Evolutionary conservation across 2,329 filamentous ascomycete species (phyloP).

Genomic region (Hypoxylon sp.): DNA sequence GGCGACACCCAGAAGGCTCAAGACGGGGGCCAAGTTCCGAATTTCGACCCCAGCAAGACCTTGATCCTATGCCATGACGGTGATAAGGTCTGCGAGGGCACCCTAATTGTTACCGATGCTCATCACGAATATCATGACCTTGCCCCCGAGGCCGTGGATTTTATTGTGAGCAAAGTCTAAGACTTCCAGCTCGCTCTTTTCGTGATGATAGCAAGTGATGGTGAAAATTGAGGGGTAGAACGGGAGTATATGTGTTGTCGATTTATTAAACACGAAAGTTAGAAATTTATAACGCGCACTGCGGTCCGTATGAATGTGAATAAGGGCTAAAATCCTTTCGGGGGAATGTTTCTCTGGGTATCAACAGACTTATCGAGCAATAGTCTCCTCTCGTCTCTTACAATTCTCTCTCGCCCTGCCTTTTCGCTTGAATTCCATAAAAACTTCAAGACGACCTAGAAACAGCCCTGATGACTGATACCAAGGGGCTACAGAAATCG

Average conservation of each 20-base stretch:
- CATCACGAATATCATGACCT: slow-evolving; percentile 39
- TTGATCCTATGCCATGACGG: slow-evolving; percentile 64
- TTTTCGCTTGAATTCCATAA: background rate
- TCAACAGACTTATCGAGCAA: background rate
- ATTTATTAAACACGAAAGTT: background rate
- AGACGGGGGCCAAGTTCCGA: slow-evolving; percentile 54
- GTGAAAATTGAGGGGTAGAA: background rate
- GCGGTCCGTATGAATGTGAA: background rate
- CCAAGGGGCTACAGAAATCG: background rate
- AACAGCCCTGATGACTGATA: background rate
- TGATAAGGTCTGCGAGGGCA: slow-evolving; percentile 66
- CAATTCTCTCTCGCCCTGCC: background rate
- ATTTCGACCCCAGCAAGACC: slow-evolving; percentile 50
- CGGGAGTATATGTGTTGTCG: background rate
- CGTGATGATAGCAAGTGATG: too few species aligned
- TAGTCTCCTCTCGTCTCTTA: background rate
- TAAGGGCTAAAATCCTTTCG: background rate
- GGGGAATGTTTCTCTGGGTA: background rate
- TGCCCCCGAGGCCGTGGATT: slow-evolving; percentile 40
- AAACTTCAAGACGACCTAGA: background rate
- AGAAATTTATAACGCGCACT: background rate
- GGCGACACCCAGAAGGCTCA: slow-evolving; percentile 60
- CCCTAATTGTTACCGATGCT: slow-evolving; percentile 55
- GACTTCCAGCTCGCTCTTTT: background rate
- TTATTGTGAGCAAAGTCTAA: slow-evolving; percentile 42